Evolutionary conservation across 2,329 filamentous ascomycete genomes (phyloP), one percentile per base, ranked within the genome.

Genomic region (Cladophialophora immunda): DNA sequence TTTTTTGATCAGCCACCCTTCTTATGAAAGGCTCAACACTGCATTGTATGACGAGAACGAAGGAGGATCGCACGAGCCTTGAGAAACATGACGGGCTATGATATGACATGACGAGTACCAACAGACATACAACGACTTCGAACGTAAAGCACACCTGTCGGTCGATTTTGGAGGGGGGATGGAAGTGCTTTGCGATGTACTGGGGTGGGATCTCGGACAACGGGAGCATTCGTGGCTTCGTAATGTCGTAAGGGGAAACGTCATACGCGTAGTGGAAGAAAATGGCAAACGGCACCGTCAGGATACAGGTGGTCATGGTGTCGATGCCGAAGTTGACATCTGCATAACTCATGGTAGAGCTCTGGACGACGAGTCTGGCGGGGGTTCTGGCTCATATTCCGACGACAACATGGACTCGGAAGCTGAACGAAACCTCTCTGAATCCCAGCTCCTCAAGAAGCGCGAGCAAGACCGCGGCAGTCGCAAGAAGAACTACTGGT

Each of bases 401-500:
- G 82, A 82, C 72, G 80, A 81, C 56, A 70, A 78, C 6, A 71
- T 74, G 30, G 80, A 78, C 8, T 68, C 66, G 0, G 82, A 85
- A 41, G 80, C 81, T 27, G 81, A 85, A 54, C 83, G 83, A 4
- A 80, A 73, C 62, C 68, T 72, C 5, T 78, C 79, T 30, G 81
- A 83, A 66, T 73, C 73, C 1, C 53, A 75, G 32, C 68, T 73
- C 3, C 68, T 75, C 74, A 83, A 72, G 68, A 83, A 76, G 70
- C 82, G 76, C 72, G 79, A 80, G 52, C 81, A 82, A 32, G 81
- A 84, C 63, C 85, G 88, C 72, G 79, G 85, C 45, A 83, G 89
- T 69, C 79, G 85, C 52, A 83, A 89, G 71, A 96, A 94, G 83
- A 97, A 97, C 83, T 89, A 89, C 17, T 95, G 91, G 89, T 85